Percentiles rank a stretch among this genome's conserved stretches.
These are phyloP conservation scores for Neurospora sp. DNA, from an alignment of 495 filamentous ascomycete genomes.

Conservation along the genomic window DNA sequence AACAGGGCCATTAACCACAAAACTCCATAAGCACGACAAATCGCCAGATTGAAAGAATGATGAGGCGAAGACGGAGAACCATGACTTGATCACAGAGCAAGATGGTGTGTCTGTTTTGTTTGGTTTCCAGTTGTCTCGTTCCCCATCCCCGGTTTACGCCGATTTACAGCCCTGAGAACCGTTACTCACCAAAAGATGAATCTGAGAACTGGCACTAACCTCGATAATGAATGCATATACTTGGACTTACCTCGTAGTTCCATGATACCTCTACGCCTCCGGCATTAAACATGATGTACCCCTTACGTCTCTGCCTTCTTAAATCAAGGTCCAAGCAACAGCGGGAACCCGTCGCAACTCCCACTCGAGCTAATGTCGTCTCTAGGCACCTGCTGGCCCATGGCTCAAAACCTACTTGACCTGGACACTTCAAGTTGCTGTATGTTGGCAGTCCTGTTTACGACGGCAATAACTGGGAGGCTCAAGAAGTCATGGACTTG, in stretches of 20 bases:
- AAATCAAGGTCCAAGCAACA: neutral
- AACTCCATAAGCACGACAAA: neutral
- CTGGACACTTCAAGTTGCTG: neutral
- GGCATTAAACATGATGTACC: neutral
- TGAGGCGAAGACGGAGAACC: neutral
- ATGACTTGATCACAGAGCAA: neutral
- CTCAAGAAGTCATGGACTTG: neutral
- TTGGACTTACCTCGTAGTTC: neutral
- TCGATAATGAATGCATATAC: neutral
- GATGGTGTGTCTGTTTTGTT: neutral
- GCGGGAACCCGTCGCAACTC: neutral
- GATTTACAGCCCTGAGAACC: neutral
- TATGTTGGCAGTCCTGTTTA: neutral
- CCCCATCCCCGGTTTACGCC: neutral
- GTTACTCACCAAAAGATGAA: neutral
- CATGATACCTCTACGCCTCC: neutral
- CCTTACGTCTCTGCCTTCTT: neutral
- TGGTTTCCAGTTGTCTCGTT: neutral
- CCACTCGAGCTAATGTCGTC: neutral
- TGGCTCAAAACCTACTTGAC: neutral
- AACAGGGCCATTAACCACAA: neutral
- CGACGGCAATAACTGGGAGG: neutral
- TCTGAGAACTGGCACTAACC: neutral
- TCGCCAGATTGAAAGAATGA: neutral
- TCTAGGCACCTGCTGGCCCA: neutral